Conservation (phyloP, 345 rosid species). For the Orychophragmus violaceus region DNA sequence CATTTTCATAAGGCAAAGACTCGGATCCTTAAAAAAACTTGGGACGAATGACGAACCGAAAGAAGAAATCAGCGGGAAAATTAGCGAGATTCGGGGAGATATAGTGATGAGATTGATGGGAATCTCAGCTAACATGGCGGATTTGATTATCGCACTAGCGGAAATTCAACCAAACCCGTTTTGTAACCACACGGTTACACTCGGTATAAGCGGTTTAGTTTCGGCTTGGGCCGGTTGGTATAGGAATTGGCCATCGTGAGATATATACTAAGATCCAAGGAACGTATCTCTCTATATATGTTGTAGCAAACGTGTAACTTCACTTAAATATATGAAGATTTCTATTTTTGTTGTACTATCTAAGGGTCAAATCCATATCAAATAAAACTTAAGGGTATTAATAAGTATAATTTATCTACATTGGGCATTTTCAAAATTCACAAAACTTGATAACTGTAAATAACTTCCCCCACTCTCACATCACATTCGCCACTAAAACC, state of each 20-base stretch:
- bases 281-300: not conserved
- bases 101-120: conserved; percentile 84
- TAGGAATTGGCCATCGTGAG: conserved; percentile 81
- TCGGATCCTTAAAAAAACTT: conserved; percentile 43
- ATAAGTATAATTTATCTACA: not conserved
- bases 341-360: not conserved
- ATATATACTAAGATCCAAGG: not conserved
- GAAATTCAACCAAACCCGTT: conserved; percentile 87
- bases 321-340: conserved; percentile 5
- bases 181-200: conserved; percentile 64
- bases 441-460: conserved; percentile 4
- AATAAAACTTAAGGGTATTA: not conserved
- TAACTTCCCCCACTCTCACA: conserved; percentile 26
- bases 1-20: conserved; percentile 50
- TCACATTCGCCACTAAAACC: not conserved
- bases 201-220: conserved; percentile 85
- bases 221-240: conserved; percentile 99
- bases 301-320: conserved; percentile 6
- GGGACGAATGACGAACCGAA: conserved; percentile 26
- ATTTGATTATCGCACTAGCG: conserved; percentile 72
- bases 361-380: not conserved
- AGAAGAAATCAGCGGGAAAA: conserved; percentile 9
- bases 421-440: not conserved
- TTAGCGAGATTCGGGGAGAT: conserved; percentile 49
- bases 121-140: conserved; percentile 82